These are phyloP conservation scores for Basipetospora chlamydospora DNA, from an alignment of 2,329 filamentous ascomycete genomes.

Conservation along the genomic window DNA sequence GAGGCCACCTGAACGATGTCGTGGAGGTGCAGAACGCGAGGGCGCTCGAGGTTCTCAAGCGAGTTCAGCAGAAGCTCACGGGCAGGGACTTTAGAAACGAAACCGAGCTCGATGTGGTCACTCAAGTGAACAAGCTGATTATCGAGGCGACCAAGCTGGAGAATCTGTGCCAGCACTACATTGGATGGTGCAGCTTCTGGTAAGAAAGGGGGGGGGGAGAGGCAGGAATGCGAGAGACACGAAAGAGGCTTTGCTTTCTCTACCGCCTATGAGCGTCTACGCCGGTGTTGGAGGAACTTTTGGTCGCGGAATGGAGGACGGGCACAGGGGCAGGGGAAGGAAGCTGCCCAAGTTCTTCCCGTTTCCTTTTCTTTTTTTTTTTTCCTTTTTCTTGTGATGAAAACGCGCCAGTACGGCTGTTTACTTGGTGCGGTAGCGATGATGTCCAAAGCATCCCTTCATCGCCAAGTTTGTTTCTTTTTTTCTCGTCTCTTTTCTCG, in stretches of 20 bases:
- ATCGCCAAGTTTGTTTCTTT: no score
- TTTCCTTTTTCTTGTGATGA: background rate
- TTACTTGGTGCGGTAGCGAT: no score
- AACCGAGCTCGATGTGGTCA: conserved; percentile 71
- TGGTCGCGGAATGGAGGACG: no score
- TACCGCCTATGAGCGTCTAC: no score
- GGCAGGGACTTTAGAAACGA: conserved; percentile 79
- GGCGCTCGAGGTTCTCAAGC: conserved; percentile 77
- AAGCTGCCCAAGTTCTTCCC: no score
- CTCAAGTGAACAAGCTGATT: conserved; percentile 89
- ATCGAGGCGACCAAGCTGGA: conserved; percentile 92
- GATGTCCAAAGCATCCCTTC: no score
- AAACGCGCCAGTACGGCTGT: no score
- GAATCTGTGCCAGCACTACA: conserved; percentile 97
- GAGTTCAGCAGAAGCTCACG: conserved; percentile 91
- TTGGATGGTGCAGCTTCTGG: conserved; percentile 99
- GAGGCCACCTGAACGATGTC: conserved; percentile 21
- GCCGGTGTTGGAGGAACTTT: no score
- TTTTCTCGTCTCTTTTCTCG: no score
- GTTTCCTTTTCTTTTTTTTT: background rate
- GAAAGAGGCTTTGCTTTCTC: no score
- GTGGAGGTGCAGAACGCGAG: conserved; percentile 83
- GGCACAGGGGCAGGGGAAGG: no score
- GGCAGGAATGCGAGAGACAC: background rate
- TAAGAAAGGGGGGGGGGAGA: conserved; percentile 20